Base-by-base conservation (phyloP, 306 rosid genomes). In the Vigna reflexopilosa region DNA sequence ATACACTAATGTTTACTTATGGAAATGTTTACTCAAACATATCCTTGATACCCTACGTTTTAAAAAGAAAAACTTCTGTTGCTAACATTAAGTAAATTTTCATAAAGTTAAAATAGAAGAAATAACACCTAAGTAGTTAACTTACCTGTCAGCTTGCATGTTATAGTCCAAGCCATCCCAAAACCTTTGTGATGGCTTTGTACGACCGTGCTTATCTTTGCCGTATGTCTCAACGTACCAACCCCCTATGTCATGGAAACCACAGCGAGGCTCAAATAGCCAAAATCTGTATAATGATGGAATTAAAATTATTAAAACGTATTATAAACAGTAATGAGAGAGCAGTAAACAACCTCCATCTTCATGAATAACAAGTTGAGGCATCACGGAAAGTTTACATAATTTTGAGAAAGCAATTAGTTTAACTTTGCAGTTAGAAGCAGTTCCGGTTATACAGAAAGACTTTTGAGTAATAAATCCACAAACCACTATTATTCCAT, bases 231-330 rank as follows among this genome's bases (percentile, higher is more conserved):
- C 97, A 16, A 94, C 81, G 81, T 94, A 94, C 98, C 98, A 94
- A 67, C 98, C 98, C 66, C 97, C 97, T 64, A 87, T 85, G 82
- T 94, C 96, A 83, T 94, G 98, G 88, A 89, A 82, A 82, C 92
- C 93, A 86, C 97, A 90, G 19, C 98, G 97, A 83, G 98, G 98
- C 88, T 92, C 98, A 74, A 94, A 94, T 58, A 94, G 90, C 98
- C 98, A 92, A 90, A 84, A 92, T 89, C 98, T 94, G 96, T 81
- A 47, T 49, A 34, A 72, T 73, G 42, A 22, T 79, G 78, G 70
- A 70, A 40, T 85, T 77, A 56, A 66, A 68, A 82, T 67, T 16
- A 79, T 49, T 63, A 48, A 76, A 45, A 67, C 20, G 17, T 38
- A 79, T 24, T 67, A 67, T 62, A 70, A 17, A 12, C 51, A 67